Evolutionary conservation across 1,284 basidiomycete genomes (phyloP), one percentile per base, ranked within the genome.

Genomic region (Puccinia sorghi): DNA sequence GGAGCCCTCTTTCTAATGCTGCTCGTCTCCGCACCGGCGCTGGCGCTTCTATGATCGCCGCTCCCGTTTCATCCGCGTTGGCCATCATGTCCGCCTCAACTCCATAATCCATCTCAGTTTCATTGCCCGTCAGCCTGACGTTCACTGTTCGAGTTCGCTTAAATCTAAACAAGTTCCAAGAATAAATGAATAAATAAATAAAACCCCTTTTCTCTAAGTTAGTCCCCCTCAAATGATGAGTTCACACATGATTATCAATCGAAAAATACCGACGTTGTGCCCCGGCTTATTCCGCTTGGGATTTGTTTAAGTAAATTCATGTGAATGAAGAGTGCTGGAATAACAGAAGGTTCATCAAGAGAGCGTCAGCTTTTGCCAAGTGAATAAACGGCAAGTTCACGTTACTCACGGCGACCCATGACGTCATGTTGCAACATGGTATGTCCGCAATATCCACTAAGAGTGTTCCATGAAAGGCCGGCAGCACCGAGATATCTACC

Each of bases 361-460:
- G 41, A 13, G 22, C 20, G 3, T 46, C 27, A 46, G 25, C 50
- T 63, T 27, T 11, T n/a, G 37, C 13, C 39, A 39, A 37, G 32
- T 39, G 6, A 39, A 61, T n/a, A 66, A 32, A 13, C 20, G 43
- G 52, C 3, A 70, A 72, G 13, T 22, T 32, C 41, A 11, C 37
- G 43, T 37, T 1, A 48, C 72, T 74, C 3, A 74, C 72, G 85
- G 66, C 84, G 82, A 8, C 87, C 87, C 15, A 80, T 59, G 27
- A 82, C 80, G 64, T 85, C 84, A 81, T 86, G 85, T 82, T 87
- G 87, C 5, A 87, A 79, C 87, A 87, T 87, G 15, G 86, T 85
- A 80, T 85, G 85, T 0, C 82, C 63, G 61, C 64, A 80, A 79
- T 67, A 82, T 27, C 76, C 81, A 61, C 64, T 37, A 4, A 64